phyloP scores from a whole-genome alignment of 163 green algal species.

The Volvox carteri region DNA sequence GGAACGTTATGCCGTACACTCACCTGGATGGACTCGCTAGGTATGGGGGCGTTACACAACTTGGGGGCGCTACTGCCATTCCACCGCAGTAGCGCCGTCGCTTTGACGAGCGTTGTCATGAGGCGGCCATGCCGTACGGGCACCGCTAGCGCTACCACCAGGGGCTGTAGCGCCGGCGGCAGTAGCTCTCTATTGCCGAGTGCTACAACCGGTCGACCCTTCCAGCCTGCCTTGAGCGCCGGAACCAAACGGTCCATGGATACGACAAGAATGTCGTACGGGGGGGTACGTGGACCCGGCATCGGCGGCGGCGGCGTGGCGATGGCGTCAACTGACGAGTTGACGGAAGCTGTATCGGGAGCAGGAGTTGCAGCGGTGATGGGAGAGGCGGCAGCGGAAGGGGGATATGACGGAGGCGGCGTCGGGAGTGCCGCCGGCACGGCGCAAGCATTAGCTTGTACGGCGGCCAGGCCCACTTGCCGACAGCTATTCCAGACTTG shows the following conservation, averaged over 20 bases:
- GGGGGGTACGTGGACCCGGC: too few relatives aligned
- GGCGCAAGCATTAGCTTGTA: conserved; percentile 19
- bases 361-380: background rate
- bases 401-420: background rate
- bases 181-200: conserved; percentile 64
- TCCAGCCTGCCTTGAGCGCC: conserved; percentile 68
- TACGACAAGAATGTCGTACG: conserved; percentile 68
- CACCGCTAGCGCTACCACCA: conserved; percentile 60
- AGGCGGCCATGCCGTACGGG: conserved; percentile 69
- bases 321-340: background rate
- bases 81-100: conserved; percentile 66
- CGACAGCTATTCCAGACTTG: conserved; percentile 62
- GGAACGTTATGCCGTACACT: too few relatives aligned
- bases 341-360: background rate
- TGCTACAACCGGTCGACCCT: conserved; percentile 68
- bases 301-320: background rate
- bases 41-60: conserved; percentile 46
- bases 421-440: background rate
- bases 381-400: background rate
- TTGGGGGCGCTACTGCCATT: conserved; percentile 43
- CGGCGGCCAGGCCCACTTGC: conserved; percentile 34
- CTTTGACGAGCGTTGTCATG: conserved; percentile 66
- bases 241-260: conserved; percentile 60
- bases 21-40: conserved; percentile 55
- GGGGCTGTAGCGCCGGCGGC: conserved; percentile 62